These are phyloP conservation scores for Pichia exigua DNA, from an alignment of 805 yeast genomes.

Conservation along the genomic window DNA sequence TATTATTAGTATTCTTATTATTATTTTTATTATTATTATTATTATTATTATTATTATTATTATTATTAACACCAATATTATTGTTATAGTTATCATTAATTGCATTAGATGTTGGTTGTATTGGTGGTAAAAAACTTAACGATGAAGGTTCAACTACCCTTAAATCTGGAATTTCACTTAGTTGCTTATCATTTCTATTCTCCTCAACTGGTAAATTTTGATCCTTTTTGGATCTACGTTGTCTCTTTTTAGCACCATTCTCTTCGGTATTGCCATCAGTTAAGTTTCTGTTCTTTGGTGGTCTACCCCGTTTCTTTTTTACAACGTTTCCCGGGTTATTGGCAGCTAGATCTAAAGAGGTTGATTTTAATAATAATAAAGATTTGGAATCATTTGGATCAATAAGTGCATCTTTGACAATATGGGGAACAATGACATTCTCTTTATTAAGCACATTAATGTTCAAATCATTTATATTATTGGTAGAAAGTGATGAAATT, in stretches of 20 bases:
- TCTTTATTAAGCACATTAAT: not conserved
- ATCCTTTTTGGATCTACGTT: not conserved
- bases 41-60: not conserved
- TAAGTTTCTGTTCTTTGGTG: not conserved
- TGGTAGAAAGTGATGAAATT: not conserved
- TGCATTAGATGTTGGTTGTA: not conserved
- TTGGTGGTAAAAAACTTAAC: not conserved
- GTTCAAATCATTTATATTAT: not conserved
- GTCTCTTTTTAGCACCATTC: not conserved
- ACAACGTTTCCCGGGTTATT: not conserved
- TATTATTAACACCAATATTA: not conserved
- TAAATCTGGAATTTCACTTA: not conserved
- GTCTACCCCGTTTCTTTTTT: constrained; percentile 3
- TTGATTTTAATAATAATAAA: not conserved
- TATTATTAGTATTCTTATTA: not conserved
- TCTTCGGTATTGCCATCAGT: too few relatives aligned
- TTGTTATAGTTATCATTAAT: too few relatives aligned
- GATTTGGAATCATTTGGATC: not conserved
- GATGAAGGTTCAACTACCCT: not conserved
- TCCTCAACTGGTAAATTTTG: not conserved
- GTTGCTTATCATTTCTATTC: not conserved
- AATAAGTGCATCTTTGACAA: not conserved
- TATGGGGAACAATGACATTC: not conserved
- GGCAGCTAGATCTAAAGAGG: not conserved
- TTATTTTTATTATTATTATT: not conserved